Conservation (phyloP, 2,329 filamentous ascomycete genomes). For the Sclerotinia sclerotiorum region DNA sequence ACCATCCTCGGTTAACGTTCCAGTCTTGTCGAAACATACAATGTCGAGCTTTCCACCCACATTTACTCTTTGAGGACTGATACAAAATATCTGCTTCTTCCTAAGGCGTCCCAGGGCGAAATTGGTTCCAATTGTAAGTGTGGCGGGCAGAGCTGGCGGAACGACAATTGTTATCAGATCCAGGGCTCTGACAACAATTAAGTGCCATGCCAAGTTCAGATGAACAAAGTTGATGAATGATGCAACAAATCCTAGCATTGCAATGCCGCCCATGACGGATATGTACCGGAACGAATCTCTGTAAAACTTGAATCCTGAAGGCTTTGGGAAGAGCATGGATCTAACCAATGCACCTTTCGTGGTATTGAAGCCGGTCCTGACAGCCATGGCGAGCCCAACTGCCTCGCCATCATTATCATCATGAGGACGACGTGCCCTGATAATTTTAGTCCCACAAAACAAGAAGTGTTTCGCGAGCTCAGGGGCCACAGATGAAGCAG, state of each 20-base stretch:
- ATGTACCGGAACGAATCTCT: constrained; percentile 97
- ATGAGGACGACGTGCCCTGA: constrained; percentile 84
- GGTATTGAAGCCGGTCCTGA: constrained; percentile 94
- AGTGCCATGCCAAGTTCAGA: constrained; percentile 78
- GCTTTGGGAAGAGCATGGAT: constrained; percentile 98
- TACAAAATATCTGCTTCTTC: constrained; percentile 91
- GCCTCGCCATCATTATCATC: constrained; percentile 84
- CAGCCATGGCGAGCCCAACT: constrained; percentile 85
- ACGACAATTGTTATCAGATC: constrained; percentile 98
- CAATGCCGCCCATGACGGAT: constrained; percentile 89
- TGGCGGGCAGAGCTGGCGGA: constrained; percentile 89
- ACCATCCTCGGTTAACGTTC: constrained; percentile 95
- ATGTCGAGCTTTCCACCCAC: constrained; percentile 94
- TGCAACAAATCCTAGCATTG: constrained; percentile 80
- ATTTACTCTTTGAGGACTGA: constrained; percentile 95
- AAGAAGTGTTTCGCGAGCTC: constrained; percentile 86
- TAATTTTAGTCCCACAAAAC: constrained; percentile 93
- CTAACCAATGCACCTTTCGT: constrained; percentile 94
- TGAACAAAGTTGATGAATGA: constrained; percentile 93
- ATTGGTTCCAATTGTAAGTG: constrained; percentile 92
- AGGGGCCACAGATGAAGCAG: constrained; percentile 77
- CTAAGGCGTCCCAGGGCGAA: constrained; percentile 87
- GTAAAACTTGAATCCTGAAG: constrained; percentile 98
- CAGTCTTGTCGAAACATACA: constrained; percentile 98
- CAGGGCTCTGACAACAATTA: constrained; percentile 87